phyloP scores from a whole-genome alignment of 163 green algal genomes.

The Chloromonas sp. region DNA sequence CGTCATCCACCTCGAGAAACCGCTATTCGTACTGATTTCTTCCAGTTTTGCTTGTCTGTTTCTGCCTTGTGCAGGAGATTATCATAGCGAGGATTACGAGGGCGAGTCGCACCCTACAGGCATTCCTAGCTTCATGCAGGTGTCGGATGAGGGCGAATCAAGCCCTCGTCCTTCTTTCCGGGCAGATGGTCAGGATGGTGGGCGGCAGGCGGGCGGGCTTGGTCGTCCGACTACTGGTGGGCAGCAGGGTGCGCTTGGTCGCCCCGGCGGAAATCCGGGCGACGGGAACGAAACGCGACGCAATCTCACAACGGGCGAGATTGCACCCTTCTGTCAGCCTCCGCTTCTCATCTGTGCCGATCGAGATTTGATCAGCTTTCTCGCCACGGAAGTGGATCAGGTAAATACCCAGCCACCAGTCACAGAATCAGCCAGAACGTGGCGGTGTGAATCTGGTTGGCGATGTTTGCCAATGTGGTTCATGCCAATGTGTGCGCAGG shows the following conservation, averaged over 20 bases:
- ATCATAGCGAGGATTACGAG: not conserved
- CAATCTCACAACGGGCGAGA: not conserved
- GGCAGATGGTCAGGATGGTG: too few relatives aligned
- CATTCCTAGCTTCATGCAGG: too few relatives aligned
- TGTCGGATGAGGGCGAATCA: too few relatives aligned
- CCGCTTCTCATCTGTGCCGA: slow-evolving; percentile 14
- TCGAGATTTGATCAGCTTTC: slow-evolving; percentile 21
- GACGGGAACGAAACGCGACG: not conserved
- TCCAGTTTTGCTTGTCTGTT: too few relatives aligned
- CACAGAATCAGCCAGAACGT: not conserved
- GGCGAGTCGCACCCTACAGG: too few relatives aligned
- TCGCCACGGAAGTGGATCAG: slow-evolving; percentile 3
- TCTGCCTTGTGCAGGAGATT: not conserved
- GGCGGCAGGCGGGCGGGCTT: too few relatives aligned
- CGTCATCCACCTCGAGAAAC: too few relatives aligned
- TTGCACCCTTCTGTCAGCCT: slow-evolving; percentile 21
- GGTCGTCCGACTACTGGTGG: too few relatives aligned
- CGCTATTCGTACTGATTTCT: too few relatives aligned
- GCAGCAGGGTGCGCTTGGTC: too few relatives aligned
- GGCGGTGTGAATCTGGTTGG: not conserved
- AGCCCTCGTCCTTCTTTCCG: too few relatives aligned
- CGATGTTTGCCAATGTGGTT: not conserved
- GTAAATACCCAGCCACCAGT: not conserved
- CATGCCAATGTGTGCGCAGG: not conserved
- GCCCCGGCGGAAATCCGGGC: too few relatives aligned